Evolutionary conservation across 139 green algal genomes (phyloP).

Genomic region (Trebouxia sp.): DNA sequence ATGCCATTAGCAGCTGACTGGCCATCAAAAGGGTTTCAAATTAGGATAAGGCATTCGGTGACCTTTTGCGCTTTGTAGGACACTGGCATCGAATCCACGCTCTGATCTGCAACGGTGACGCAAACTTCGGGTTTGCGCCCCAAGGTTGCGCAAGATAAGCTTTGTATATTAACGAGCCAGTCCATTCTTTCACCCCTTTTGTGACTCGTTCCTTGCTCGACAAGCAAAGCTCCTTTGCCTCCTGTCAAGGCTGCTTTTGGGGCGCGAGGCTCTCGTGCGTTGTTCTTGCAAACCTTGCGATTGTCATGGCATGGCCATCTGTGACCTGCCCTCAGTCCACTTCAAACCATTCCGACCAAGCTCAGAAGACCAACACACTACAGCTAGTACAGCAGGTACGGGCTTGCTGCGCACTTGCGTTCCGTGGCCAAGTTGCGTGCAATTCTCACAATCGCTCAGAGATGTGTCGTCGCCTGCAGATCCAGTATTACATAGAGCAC

Average conservation of each 20-base stretch:
- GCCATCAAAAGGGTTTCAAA: background rate
- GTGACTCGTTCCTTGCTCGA: too few relatives aligned
- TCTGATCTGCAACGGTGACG: background rate
- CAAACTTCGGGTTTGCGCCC: background rate
- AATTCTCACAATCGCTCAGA: too few relatives aligned
- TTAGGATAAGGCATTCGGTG: background rate
- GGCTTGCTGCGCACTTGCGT: background rate
- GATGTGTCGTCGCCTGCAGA: background rate
- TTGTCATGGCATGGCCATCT: background rate
- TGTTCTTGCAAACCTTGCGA: too few relatives aligned
- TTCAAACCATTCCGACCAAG: background rate
- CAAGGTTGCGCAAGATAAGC: background rate
- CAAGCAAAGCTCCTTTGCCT: too few relatives aligned
- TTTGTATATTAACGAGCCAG: too few relatives aligned
- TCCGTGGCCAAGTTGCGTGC: background rate
- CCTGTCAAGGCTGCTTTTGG: too few relatives aligned
- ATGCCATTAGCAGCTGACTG: too few relatives aligned
- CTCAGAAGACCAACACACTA: background rate
- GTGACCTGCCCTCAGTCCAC: background rate
- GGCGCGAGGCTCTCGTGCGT: too few relatives aligned
- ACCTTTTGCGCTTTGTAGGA: too few relatives aligned
- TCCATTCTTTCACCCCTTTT: too few relatives aligned
- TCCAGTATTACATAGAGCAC: conserved; percentile 5
- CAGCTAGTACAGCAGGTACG: conserved; percentile 14
- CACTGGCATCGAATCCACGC: too few relatives aligned